Evolutionary conservation across 768 basidiomycete genomes (phyloP), one percentile per base, ranked within the genome.

Genomic region (Pleurotus tuoliensis): DNA sequence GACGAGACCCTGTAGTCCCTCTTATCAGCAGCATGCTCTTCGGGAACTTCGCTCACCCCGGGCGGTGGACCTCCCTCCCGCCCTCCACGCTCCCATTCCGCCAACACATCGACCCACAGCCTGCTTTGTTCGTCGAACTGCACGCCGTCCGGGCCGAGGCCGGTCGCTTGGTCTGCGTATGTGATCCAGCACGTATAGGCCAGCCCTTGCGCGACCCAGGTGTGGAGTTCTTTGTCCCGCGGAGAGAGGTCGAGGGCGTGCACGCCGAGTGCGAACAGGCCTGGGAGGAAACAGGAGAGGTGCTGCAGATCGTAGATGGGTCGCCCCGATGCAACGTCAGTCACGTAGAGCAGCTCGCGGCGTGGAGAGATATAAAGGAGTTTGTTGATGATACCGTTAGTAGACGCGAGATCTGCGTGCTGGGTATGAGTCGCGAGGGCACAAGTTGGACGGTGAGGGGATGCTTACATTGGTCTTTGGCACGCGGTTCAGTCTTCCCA

Each of bases 201-300:
- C 22, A 92, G 73, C 15, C 88, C 88, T 64, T 89, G 79, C 1
- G 89, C 90, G 3, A 85, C 89, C 84, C 87, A 90, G 53, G 82
- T 71, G 64, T 90, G 88, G 25, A 87, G 65, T n/a, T 86, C 30
- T 3, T 34, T 34, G 11, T 34, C 30, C 9, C 30, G 30, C 30
- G 30, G 30, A 9, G 30, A 76, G 52, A 86, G 71, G 22, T 82
- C 82, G 50, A 90, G 77, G 7, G 79, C 78, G 59, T 85, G 78
- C 4, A 71, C 87, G 25, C 90, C 89, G 2, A 92, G 75, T 4
- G 89, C 88, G 47, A 92, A 74, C 12, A 90, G 71, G 13, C 90
- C 89, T 0, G 88, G 88, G 48, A 89, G 76, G 73, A 90, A 92
- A 68, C 89, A 90, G 9, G 88, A 82, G 24, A 92, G 71, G 63